Evolutionary conservation across 202 grass and related monocot genomes (phyloP).

Genomic region (Panicum hallii): DNA sequence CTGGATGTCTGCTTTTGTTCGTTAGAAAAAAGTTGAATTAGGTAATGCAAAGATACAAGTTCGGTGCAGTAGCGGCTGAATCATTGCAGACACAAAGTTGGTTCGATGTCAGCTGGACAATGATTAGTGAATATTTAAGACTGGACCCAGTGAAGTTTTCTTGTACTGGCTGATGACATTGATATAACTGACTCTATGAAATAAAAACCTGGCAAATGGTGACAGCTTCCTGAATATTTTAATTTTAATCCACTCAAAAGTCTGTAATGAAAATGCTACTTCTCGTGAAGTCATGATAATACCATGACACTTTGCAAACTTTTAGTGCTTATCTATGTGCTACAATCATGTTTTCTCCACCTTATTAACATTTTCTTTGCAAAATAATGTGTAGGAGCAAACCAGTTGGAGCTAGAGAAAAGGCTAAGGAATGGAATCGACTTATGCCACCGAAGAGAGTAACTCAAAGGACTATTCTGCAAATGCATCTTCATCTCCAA

Average conservation of each 20-base stretch:
- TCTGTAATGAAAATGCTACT: neutral
- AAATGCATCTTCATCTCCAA: slow-evolving; percentile 42
- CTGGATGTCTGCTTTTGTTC: slow-evolving; percentile 48
- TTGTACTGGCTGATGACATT: slow-evolving; percentile 8
- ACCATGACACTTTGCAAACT: neutral
- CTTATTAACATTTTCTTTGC: slow-evolving; percentile 34
- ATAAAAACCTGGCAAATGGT: slow-evolving; percentile 19
- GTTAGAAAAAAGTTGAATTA: slow-evolving; percentile 39
- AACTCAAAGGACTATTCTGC: slow-evolving; percentile 38
- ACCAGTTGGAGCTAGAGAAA: neutral
- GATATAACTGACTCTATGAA: slow-evolving; percentile 24
- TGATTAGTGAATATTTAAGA: slow-evolving; percentile 35
- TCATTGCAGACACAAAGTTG: slow-evolving; percentile 63
- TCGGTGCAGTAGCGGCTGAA: slow-evolving; percentile 52
- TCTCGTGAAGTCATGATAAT: slow-evolving; percentile 15
- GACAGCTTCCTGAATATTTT: slow-evolving; percentile 20
- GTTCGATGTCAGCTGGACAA: slow-evolving; percentile 42
- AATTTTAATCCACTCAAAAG: neutral
- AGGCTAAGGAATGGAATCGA: slow-evolving; percentile 51
- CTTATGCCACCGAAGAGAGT: slow-evolving; percentile 45
- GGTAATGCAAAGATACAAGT: slow-evolving; percentile 33
- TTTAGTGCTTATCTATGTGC: slow-evolving; percentile 30
- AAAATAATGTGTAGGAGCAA: slow-evolving; percentile 41
- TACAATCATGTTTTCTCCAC: slow-evolving; percentile 2
- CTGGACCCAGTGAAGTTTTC: slow-evolving; percentile 30